Evolutionary conservation across 148 eudicot species (phyloP).

Genomic region (Rhododendron mucronatum): DNA sequence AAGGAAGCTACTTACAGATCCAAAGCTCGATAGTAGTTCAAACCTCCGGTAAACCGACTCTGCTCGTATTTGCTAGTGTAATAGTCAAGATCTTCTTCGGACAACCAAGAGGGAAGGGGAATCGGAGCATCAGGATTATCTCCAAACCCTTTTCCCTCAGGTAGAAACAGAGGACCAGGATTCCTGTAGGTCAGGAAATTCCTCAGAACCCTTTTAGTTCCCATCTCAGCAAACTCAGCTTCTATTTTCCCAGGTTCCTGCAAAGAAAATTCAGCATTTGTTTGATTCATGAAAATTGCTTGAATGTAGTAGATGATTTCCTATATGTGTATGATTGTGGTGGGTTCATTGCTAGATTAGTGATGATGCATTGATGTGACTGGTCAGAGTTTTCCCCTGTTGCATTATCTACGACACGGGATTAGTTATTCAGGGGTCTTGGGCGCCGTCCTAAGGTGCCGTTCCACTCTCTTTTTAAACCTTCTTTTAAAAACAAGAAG

Average conservation of each 20-base stretch:
- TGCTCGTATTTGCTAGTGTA: slow-evolving; percentile 29
- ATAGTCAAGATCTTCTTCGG: slow-evolving; percentile 38
- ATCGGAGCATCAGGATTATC: slow-evolving; percentile 22
- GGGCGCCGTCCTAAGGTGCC: too few species aligned
- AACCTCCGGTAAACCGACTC: slow-evolving; percentile 37
- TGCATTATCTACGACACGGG: too few species aligned
- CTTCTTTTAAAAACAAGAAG: too few species aligned
- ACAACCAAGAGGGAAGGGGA: slow-evolving; percentile 30
- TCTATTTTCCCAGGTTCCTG: slow-evolving; percentile 48
- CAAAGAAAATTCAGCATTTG: neutral
- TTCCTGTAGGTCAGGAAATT: slow-evolving; percentile 24
- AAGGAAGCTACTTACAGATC: slow-evolving; percentile 25
- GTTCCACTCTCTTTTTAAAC: too few species aligned
- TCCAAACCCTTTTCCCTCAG: slow-evolving; percentile 35
- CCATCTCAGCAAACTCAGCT: slow-evolving; percentile 30
- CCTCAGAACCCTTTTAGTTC: slow-evolving; percentile 27
- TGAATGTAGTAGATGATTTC: too few species aligned
- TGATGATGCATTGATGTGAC: too few species aligned
- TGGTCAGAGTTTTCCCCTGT: too few species aligned
- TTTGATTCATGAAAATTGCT: neutral
- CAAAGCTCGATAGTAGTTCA: slow-evolving; percentile 46
- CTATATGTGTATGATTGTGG: too few species aligned
- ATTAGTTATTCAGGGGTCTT: too few species aligned
- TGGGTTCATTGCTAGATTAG: too few species aligned
- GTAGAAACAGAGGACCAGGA: slow-evolving; percentile 27